These are phyloP conservation scores for Heritiera littoralis DNA, from an alignment of 345 rosid genomes.

Conservation along the genomic window DNA sequence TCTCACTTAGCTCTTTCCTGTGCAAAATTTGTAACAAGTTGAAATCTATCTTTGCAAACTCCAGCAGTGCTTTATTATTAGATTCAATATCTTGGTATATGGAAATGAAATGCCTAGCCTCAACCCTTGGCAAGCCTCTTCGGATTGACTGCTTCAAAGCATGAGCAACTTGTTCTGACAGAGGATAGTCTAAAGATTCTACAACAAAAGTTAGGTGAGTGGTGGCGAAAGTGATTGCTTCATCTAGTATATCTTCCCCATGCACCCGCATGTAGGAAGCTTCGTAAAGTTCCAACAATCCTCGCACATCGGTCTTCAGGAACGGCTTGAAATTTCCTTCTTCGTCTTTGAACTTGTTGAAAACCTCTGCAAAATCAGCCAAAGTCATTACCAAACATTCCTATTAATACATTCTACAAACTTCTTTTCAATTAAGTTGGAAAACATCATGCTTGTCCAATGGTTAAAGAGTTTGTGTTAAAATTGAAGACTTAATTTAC, in stretches of 20 bases:
- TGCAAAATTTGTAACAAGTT: conserved; percentile 29
- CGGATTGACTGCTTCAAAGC: conserved; percentile 21
- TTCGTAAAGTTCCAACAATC: conserved; percentile 35
- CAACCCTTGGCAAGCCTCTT: conserved; percentile 25
- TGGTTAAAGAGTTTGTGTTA: no score
- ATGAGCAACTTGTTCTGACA: conserved; percentile 13
- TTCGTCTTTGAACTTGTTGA: conserved; percentile 29
- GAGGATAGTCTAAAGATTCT: neutral
- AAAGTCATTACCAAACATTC: no score
- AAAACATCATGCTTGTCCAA: no score
- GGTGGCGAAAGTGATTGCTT: conserved; percentile 29
- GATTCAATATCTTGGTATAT: conserved; percentile 19
- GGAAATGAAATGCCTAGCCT: conserved; percentile 27
- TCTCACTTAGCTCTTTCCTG: conserved; percentile 24
- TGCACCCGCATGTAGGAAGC: conserved; percentile 32
- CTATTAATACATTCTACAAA: no score
- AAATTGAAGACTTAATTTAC: neutral
- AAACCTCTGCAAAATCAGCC: conserved; percentile 22
- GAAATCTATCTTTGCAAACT: conserved; percentile 42
- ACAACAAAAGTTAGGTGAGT: neutral
- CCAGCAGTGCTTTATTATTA: conserved; percentile 14
- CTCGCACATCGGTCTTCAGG: conserved; percentile 14
- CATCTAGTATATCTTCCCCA: conserved; percentile 28
- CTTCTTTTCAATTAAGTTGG: no score
- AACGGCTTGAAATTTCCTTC: conserved; percentile 30